phyloP scores from a whole-genome alignment of 129 eudicot species.

The Rutidosis leptorrhynchoides region DNA sequence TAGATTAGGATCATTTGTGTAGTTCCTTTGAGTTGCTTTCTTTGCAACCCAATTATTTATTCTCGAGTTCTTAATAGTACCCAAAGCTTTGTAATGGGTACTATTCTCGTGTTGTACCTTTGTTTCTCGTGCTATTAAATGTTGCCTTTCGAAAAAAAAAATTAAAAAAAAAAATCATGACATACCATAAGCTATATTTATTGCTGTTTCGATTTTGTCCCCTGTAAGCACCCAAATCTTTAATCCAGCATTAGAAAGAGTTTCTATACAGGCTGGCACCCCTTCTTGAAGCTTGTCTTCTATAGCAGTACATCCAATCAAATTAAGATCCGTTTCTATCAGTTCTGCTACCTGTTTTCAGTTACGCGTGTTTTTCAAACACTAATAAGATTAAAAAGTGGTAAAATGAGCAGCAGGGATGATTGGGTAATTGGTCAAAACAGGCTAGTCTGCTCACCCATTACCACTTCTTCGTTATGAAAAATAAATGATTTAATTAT shows the following conservation, averaged over 20 bases:
- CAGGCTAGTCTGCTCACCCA: not conserved
- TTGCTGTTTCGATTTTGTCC: constrained; percentile 97
- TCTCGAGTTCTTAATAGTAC: too few relatives aligned
- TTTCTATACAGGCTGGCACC: constrained; percentile 94
- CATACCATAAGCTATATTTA: constrained; percentile 90
- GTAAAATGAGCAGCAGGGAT: not conserved
- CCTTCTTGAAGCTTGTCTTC: constrained; percentile 99
- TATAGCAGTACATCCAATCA: constrained; percentile 93
- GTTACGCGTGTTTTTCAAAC: not conserved
- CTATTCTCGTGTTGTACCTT: too few relatives aligned
- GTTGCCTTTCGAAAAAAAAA: too few relatives aligned
- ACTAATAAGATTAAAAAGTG: not conserved
- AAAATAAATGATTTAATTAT: not conserved
- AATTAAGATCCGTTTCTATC: constrained; percentile 73
- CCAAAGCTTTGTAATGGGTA: too few relatives aligned
- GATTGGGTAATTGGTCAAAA: constrained; percentile 6
- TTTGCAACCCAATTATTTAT: too few relatives aligned
- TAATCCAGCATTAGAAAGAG: constrained; percentile 88
- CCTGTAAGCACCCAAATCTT: constrained; percentile 99
- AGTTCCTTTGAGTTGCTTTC: too few relatives aligned
- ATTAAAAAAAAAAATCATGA: not conserved
- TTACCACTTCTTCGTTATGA: constrained; percentile 1
- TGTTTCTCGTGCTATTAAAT: too few relatives aligned
- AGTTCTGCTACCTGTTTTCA: constrained; percentile 74
- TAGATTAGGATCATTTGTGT: too few relatives aligned